Conservation (phyloP, 345 rosid species). For the Draba incana region DNA sequence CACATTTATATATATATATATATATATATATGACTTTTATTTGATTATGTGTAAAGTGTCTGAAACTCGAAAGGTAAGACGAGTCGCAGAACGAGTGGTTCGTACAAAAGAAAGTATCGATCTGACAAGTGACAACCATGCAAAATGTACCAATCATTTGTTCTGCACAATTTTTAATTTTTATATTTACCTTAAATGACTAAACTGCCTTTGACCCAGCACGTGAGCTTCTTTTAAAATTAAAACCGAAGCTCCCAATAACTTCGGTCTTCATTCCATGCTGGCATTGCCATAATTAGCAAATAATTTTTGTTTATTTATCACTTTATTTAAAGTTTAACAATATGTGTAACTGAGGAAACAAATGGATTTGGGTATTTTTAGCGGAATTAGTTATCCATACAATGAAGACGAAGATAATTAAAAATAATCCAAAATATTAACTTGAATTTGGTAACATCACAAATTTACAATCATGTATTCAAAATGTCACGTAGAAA, state of each 20-base stretch:
- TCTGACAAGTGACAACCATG: neutral
- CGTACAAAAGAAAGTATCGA: neutral
- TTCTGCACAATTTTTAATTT: no score
- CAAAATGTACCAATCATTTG: slow-evolving; percentile 10
- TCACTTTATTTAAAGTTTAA: neutral
- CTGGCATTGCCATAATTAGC: neutral
- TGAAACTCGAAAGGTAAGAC: no score
- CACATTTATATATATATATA: no score
- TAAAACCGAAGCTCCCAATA: neutral
- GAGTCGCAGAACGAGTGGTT: neutral
- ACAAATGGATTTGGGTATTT: neutral
- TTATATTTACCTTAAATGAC: neutral
- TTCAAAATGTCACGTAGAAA: slow-evolving; percentile 26
- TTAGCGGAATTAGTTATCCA: neutral
- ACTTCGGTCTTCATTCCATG: neutral
- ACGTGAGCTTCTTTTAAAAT: neutral
- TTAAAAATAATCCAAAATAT: neutral
- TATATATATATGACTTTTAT: no score
- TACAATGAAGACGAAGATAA: neutral
- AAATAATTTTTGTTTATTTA: neutral
- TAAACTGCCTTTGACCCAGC: neutral
- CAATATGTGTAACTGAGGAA: neutral
- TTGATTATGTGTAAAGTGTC: no score
- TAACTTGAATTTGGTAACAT: slow-evolving; percentile 4
- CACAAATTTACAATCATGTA: slow-evolving; percentile 16